Evolutionary conservation across 495 filamentous ascomycete species (phyloP), one percentile per base, ranked within the genome.

Genomic region (Parathielavia hyrcaniae): DNA sequence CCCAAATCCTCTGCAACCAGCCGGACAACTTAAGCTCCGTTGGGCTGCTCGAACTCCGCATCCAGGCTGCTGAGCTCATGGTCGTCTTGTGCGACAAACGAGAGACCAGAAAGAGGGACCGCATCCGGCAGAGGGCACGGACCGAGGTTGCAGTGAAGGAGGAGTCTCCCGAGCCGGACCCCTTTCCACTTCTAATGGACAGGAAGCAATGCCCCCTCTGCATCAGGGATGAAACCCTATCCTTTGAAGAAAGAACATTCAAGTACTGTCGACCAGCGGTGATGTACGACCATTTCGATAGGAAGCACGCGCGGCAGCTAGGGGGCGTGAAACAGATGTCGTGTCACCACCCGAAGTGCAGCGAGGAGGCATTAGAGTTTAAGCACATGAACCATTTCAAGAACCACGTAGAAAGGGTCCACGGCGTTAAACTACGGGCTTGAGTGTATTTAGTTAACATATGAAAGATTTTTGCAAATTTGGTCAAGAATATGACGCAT

Each of bases 41-140:
- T 26, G 58, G 45, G 53, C 53, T 55, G 10, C 51, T 60, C 46
- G 35, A 51, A 50, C 51, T 60, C 44, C 58, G 52, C 51, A 55
- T 60, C 51, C 51, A 57, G 53, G 53, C 59, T n/a, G 53, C 53
- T 53, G 58, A 60, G 51, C 45, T 60, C 1, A 55, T 55, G 22
- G 51, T 55, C 50, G 19, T 19, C 57, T 39, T 53, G 40, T 53
- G 41, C 32, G 19, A 34, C 41, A 59, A 53, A 40, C 57, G 32
- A 17, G 36, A n/a, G n/a, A n/a, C n/a, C n/a, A n/a, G n/a, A n/a
- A n/a, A n/a, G n/a, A n/a, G n/a, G n/a, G n/a, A n/a, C n/a, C n/a
- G n/a, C n/a, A n/a, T n/a, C n/a, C n/a, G n/a, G n/a, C n/a, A n/a
- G n/a, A n/a, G n/a, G n/a, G 22, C 32, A 17, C 32, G 19, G 55